Evolutionary conservation across 106 monocot species (phyloP).

Genomic region (Dactylorhiza incarnata): DNA sequence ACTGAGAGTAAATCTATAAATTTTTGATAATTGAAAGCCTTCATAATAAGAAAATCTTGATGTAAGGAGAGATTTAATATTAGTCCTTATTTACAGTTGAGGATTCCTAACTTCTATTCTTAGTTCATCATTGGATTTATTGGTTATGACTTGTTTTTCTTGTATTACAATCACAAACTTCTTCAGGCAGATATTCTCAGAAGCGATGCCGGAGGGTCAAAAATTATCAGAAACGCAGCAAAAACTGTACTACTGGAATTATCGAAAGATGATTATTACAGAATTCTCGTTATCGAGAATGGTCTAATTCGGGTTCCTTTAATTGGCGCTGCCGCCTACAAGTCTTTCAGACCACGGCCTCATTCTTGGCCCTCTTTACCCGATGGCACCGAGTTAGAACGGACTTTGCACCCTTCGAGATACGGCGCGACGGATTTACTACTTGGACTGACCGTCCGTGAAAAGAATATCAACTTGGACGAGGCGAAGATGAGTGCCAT

Average conservation of each 20-base stretch:
- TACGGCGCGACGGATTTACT: constrained; percentile 87
- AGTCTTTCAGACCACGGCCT: constrained; percentile 46
- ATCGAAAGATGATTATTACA: constrained; percentile 64
- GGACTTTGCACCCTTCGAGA: constrained; percentile 47
- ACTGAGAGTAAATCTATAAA: neutral
- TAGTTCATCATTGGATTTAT: neutral
- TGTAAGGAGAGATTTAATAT: neutral
- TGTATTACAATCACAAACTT: constrained; percentile 2
- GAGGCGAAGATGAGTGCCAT: constrained; percentile 71
- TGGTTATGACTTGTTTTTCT: constrained; percentile 2
- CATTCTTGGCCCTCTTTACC: constrained; percentile 88
- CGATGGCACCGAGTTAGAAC: constrained; percentile 64
- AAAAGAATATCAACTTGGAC: constrained; percentile 38
- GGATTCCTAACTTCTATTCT: too few species aligned
- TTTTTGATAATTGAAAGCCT: neutral
- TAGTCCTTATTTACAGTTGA: neutral
- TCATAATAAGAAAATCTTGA: neutral
- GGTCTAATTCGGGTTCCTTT: constrained; percentile 67
- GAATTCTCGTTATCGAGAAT: constrained; percentile 66
- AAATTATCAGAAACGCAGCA: constrained; percentile 60
- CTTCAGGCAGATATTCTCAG: constrained; percentile 56
- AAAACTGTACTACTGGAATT: constrained; percentile 64
- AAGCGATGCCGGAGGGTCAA: constrained; percentile 31
- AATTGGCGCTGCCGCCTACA: constrained; percentile 61
- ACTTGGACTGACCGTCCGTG: constrained; percentile 51